Evolutionary conservation across 768 basidiomycete species (phyloP).

Genomic region (Podaxis sp.): DNA sequence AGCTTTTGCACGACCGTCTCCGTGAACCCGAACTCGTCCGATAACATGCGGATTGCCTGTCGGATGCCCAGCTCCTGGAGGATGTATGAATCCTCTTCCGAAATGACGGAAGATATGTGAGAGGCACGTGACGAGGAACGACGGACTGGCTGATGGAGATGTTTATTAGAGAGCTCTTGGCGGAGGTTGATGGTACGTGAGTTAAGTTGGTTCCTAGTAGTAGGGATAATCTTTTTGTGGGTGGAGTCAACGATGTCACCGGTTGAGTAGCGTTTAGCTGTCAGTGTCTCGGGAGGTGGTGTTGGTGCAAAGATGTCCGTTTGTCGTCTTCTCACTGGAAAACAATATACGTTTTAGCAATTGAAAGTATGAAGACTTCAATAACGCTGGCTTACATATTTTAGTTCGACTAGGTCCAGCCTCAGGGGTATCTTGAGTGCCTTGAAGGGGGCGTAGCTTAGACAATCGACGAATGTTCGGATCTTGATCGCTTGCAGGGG

Average conservation of each 20-base stretch:
- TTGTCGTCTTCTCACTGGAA: neutral
- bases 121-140: neutral
- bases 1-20: conserved; percentile 36
- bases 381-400: neutral
- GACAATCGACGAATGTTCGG: neutral
- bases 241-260: neutral
- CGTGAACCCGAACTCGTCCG: conserved; percentile 39
- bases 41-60: conserved; percentile 33
- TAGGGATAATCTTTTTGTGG: no score
- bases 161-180: conserved; percentile 5
- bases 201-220: neutral
- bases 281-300: neutral
- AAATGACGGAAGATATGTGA: neutral
- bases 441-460: neutral
- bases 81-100: neutral
- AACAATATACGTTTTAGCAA: neutral
- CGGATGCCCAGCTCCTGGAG: conserved; percentile 18
- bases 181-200: conserved; percentile 3
- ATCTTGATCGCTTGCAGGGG: neutral
- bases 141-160: conserved; percentile 1
- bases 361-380: neutral
- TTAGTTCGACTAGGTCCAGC: neutral
- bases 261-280: neutral
- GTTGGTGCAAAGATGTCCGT: conserved; percentile 5
- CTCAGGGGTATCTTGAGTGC: neutral